These are phyloP conservation scores for Claviceps lovelessii DNA, from an alignment of 2,329 filamentous ascomycete genomes.

Conservation along the genomic window DNA sequence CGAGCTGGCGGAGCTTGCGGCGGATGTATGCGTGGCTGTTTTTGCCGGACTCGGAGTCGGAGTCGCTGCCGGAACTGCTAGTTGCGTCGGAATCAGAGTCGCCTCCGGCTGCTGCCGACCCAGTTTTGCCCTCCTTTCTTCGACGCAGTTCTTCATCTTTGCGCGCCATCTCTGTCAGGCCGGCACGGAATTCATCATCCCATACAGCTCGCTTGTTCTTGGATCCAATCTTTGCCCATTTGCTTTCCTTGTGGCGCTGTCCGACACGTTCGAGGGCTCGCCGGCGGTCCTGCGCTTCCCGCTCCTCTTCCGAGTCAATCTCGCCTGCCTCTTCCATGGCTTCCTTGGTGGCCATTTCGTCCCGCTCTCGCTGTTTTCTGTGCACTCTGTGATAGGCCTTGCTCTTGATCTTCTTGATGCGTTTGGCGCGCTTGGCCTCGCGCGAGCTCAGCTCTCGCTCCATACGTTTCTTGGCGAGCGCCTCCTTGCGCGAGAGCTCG, in stretches of 20 bases:
- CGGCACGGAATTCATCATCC: constrained; percentile 74
- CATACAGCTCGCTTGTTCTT: constrained; percentile 67
- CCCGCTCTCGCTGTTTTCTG: constrained; percentile 51
- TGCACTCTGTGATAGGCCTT: constrained; percentile 90
- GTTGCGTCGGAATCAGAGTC: constrained; percentile 39
- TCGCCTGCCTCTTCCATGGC: constrained; percentile 42
- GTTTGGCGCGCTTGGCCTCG: constrained; percentile 75
- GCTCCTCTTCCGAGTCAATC: constrained; percentile 50
- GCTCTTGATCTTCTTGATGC: constrained; percentile 98
- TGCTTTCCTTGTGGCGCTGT: constrained; percentile 72
- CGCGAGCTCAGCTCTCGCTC: constrained; percentile 75
- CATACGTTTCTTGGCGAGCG: constrained; percentile 60
- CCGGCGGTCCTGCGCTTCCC: constrained; percentile 52
- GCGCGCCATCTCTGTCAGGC: constrained; percentile 66
- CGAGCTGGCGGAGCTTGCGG: constrained; percentile 30
- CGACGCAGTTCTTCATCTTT: constrained; percentile 69
- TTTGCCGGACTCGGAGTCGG: not conserved
- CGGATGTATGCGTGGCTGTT: constrained; percentile 32
- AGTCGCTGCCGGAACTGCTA: constrained; percentile 42
- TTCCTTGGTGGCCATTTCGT: constrained; percentile 38
- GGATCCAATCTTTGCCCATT: constrained; percentile 78
- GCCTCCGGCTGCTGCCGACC: constrained; percentile 17
- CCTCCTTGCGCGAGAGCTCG: constrained; percentile 54
- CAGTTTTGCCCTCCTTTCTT: constrained; percentile 58
- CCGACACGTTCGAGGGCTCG: constrained; percentile 77